A percentile compares a stretch with the other conserved stretches of the same genome.
These are phyloP conservation scores for Wickerhamiella sorbophila DNA, from an alignment of 805 yeast species.

Conservation along the genomic window DNA sequence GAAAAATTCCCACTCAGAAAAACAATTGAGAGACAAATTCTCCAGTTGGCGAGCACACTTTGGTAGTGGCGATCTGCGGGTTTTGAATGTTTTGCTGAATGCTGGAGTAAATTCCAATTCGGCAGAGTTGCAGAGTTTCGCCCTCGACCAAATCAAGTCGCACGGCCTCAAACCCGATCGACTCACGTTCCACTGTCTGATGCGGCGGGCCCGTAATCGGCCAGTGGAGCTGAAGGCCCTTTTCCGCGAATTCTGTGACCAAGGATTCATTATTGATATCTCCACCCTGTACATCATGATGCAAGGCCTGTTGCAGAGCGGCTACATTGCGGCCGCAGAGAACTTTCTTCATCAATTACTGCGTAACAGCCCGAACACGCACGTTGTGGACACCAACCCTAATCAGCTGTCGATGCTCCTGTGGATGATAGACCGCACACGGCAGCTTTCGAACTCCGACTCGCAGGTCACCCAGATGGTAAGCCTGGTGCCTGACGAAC, in stretches of 20 bases:
- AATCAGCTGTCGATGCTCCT: slow-evolving; percentile 3
- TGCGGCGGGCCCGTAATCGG: slow-evolving; percentile 12
- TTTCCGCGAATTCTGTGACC: slow-evolving; percentile 12
- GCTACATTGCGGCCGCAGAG: slow-evolving; percentile 19
- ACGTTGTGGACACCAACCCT: slow-evolving; percentile 1
- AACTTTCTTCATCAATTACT: slow-evolving; percentile 9
- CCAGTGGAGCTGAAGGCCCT: slow-evolving; percentile 10
- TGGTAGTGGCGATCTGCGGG: slow-evolving; percentile 10
- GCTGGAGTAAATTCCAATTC: slow-evolving; percentile 16
- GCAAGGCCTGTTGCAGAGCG: slow-evolving; percentile 14
- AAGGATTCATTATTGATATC: slow-evolving; percentile 19
- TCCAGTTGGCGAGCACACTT: slow-evolving; percentile 9
- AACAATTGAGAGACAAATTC: slow-evolving; percentile 7
- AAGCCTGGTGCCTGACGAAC: background rate
- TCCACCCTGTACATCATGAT: slow-evolving; percentile 17
- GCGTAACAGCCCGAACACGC: background rate
- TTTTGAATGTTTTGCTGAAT: slow-evolving; percentile 22
- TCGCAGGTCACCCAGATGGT: background rate
- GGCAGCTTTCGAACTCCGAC: background rate
- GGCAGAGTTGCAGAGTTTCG: slow-evolving; percentile 10
- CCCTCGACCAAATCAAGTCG: slow-evolving; percentile 14
- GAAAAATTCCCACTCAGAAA: background rate
- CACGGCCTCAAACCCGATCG: slow-evolving; percentile 21
- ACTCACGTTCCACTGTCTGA: slow-evolving; percentile 19
- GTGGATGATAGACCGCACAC: background rate